A percentile compares a stretch with the other conserved stretches of the same genome.
phyloP scores from a whole-genome alignment of 345 rosid species.

The Mangifera indica region DNA sequence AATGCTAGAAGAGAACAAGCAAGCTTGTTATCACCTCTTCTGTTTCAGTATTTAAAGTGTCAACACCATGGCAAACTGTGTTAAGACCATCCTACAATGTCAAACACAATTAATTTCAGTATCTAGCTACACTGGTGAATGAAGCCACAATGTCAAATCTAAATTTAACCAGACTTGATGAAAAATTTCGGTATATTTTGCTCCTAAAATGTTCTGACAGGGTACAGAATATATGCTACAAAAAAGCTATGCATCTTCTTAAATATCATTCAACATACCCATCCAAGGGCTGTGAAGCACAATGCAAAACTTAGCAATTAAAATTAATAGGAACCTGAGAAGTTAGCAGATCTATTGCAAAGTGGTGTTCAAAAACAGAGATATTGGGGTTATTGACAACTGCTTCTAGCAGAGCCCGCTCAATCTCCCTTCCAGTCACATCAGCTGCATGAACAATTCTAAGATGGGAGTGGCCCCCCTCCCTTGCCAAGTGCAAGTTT shows the following conservation, averaged over 20 bases:
- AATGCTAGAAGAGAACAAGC: background rate
- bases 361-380: slow-evolving; percentile 77
- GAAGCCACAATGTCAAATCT: background rate
- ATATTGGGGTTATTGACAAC: slow-evolving; percentile 77
- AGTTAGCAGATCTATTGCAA: slow-evolving; percentile 88
- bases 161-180: slow-evolving; percentile 7
- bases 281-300: background rate
- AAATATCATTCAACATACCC: slow-evolving; percentile 3
- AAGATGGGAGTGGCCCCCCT: slow-evolving; percentile 94
- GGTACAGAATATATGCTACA: slow-evolving; percentile 2
- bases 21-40: slow-evolving; percentile 55
- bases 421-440: slow-evolving; percentile 98
- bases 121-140: background rate
- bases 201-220: slow-evolving; percentile 3
- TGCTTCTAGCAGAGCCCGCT: slow-evolving; percentile 85
- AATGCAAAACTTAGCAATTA: background rate
- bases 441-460: slow-evolving; percentile 97
- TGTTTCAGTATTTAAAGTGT: slow-evolving; percentile 77
- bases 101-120: slow-evolving; percentile 22
- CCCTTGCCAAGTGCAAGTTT: slow-evolving; percentile 93
- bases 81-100: slow-evolving; percentile 61
- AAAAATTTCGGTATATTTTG: background rate
- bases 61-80: slow-evolving; percentile 85
- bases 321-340: slow-evolving; percentile 54
- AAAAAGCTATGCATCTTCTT: background rate